A percentile compares a stretch with the other conserved stretches of the same genome.
These are phyloP conservation scores for Symbiodinium pilosum DNA, from an alignment of 73 alveolate species.

Conservation along the genomic window DNA sequence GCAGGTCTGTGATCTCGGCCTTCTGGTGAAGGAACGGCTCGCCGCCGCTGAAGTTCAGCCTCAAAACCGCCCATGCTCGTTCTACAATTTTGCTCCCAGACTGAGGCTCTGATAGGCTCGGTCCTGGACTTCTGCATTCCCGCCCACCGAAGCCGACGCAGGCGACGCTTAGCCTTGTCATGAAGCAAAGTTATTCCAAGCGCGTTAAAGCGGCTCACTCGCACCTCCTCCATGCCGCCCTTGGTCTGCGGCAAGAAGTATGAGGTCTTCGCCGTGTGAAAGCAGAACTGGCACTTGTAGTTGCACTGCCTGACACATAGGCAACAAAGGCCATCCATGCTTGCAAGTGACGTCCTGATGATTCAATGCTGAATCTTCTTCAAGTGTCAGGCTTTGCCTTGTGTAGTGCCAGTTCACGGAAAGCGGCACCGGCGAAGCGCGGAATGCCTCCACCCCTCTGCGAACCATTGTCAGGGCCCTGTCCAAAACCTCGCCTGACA, in stretches of 20 bases:
- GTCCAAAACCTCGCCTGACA: background rate
- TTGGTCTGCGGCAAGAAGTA: slow-evolving; percentile 19
- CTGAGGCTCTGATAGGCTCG: background rate
- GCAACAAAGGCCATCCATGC: no score
- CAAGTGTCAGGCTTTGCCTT: no score
- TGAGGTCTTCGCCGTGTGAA: slow-evolving; percentile 95
- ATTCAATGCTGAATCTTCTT: no score
- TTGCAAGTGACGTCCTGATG: no score
- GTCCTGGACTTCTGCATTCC: slow-evolving; percentile 42
- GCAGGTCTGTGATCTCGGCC: slow-evolving; percentile 32
- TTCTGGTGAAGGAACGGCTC: slow-evolving; percentile 96
- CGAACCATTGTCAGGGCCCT: background rate
- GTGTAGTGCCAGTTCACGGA: slow-evolving; percentile 19
- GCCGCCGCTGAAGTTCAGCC: slow-evolving; percentile 97
- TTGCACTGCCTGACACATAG: slow-evolving; percentile 95
- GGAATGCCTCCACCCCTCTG: background rate
- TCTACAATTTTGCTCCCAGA: background rate
- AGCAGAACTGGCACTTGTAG: slow-evolving; percentile 96
- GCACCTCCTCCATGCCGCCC: slow-evolving; percentile 32
- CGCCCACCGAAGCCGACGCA: slow-evolving; percentile 30
- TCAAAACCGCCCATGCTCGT: no score
- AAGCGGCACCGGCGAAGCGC: background rate
- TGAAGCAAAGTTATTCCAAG: background rate
- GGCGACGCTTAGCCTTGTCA: slow-evolving; percentile 19
- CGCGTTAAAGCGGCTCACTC: background rate